These are phyloP conservation scores for Bombardia bombarda DNA, from an alignment of 495 filamentous ascomycete genomes.

Conservation along the genomic window DNA sequence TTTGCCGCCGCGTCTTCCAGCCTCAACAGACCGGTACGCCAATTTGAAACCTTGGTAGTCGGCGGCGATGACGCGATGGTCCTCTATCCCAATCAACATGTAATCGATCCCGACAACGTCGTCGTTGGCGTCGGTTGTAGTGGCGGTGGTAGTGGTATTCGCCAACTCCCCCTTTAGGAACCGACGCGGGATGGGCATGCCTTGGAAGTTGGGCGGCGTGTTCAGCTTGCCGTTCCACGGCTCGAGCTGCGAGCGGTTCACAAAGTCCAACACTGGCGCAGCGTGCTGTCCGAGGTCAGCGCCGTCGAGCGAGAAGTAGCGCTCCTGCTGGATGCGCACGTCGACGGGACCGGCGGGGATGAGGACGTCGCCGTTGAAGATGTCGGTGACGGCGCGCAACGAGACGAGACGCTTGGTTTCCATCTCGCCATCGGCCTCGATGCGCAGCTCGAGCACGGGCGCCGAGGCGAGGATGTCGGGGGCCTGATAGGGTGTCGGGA, in stretches of 20 bases:
- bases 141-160: too few relatives aligned
- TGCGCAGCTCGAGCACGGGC: conserved; percentile 29
- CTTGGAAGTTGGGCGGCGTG: conserved; percentile 26
- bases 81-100: conserved; percentile 37
- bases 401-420: conserved; percentile 14
- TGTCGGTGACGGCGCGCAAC: conserved; percentile 15
- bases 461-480: conserved; percentile 5
- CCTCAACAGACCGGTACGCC: conserved; percentile 37
- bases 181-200: conserved; percentile 27
- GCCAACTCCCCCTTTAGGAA: conserved; percentile 11
- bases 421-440: conserved; percentile 21
- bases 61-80: conserved; percentile 27
- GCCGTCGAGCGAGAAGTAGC: conserved; percentile 18
- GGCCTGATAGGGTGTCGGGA: conserved; percentile 10
- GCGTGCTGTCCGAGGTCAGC: conserved; percentile 9
- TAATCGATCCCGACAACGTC: conserved; percentile 31
- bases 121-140: conserved; percentile 2
- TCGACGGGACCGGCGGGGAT: conserved; percentile 31
- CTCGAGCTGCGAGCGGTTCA: conserved; percentile 27
- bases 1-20: conserved; percentile 31
- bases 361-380: conserved; percentile 18
- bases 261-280: conserved; percentile 25
- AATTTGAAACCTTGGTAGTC: conserved; percentile 30
- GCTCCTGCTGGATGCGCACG: conserved; percentile 30
- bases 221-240: conserved; percentile 24